A percentile compares a stretch with the other conserved stretches of the same genome.
Conservation (phyloP, 257 asterid species). For the Nicotiana benthamiana region DNA sequence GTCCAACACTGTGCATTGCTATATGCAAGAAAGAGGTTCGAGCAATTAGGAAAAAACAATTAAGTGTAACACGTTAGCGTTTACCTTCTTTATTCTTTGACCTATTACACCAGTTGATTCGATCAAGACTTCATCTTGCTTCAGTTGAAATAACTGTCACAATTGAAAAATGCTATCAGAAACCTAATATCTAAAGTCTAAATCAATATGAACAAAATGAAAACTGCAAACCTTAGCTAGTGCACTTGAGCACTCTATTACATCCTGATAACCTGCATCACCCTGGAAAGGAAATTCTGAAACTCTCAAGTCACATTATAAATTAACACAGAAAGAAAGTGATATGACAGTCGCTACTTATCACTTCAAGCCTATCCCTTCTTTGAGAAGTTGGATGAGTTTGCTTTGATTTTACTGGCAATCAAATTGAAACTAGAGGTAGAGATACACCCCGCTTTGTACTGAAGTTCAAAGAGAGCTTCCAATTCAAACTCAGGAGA, state of each 20-base stretch:
- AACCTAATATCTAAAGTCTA: neutral
- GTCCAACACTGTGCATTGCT: neutral
- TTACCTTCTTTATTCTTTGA: constrained; percentile 86
- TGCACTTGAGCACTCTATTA: constrained; percentile 66
- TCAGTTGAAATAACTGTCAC: constrained; percentile 64
- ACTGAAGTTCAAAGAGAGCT: neutral
- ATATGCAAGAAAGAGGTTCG: neutral
- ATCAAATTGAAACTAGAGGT: neutral
- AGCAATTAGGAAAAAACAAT: neutral
- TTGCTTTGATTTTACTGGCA: neutral
- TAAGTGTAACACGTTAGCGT: neutral
- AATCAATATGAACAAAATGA: neutral
- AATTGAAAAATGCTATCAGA: constrained; percentile 12
- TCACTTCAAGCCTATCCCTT: neutral
- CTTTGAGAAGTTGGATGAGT: neutral
- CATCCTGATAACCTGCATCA: constrained; percentile 93
- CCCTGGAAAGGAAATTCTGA: constrained; percentile 47
- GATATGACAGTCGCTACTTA: neutral
- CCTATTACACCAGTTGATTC: constrained; percentile 99
- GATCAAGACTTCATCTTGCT: constrained; percentile 70
- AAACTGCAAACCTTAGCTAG: constrained; percentile 55
- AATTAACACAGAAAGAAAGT: neutral
- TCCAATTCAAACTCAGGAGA: constrained; percentile 1
- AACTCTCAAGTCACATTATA: constrained; percentile 4
- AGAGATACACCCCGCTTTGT: neutral